A percentile compares a stretch with the other conserved stretches of the same genome.
phyloP scores from a whole-genome alignment of 108 stramenopile genomes.

The Pseudonitzschia delicatissima region DNA sequence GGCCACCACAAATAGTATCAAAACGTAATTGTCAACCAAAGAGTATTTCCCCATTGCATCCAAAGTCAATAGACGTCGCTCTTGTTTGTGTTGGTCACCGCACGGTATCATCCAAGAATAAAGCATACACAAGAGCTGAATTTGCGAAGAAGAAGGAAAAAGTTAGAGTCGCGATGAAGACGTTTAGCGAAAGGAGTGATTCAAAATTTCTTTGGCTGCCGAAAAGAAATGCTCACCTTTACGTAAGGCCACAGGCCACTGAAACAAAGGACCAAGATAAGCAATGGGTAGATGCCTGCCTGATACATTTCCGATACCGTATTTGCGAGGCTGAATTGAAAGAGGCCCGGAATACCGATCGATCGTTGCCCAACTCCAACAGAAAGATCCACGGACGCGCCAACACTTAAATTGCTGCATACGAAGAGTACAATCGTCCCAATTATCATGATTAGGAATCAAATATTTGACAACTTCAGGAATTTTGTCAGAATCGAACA shows the following conservation, averaged over 20 bases:
- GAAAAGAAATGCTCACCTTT: slow-evolving; percentile 22
- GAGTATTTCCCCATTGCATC: slow-evolving; percentile 89
- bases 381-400: slow-evolving; percentile 71
- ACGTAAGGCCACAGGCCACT: slow-evolving; percentile 92
- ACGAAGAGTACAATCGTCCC: slow-evolving; percentile 55
- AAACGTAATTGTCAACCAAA: slow-evolving; percentile 87
- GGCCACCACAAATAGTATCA: slow-evolving; percentile 88
- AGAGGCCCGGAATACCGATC: slow-evolving; percentile 51
- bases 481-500: slow-evolving; percentile 17
- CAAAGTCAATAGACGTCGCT: slow-evolving; percentile 65
- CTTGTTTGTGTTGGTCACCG: slow-evolving; percentile 38
- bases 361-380: slow-evolving; percentile 29
- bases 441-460: slow-evolving; percentile 47
- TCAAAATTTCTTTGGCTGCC: background rate
- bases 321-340: slow-evolving; percentile 71
- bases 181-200: background rate
- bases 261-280: slow-evolving; percentile 79
- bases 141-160: background rate
- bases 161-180: background rate
- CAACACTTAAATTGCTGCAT: slow-evolving; percentile 67
- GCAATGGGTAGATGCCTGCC: slow-evolving; percentile 84
- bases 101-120: slow-evolving; percentile 58
- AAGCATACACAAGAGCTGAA: slow-evolving; percentile 76
- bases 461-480: slow-evolving; percentile 21
- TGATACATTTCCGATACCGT: slow-evolving; percentile 79